phyloP scores from a whole-genome alignment of 148 eudicot genomes.

The Amaranthus cruentus region DNA sequence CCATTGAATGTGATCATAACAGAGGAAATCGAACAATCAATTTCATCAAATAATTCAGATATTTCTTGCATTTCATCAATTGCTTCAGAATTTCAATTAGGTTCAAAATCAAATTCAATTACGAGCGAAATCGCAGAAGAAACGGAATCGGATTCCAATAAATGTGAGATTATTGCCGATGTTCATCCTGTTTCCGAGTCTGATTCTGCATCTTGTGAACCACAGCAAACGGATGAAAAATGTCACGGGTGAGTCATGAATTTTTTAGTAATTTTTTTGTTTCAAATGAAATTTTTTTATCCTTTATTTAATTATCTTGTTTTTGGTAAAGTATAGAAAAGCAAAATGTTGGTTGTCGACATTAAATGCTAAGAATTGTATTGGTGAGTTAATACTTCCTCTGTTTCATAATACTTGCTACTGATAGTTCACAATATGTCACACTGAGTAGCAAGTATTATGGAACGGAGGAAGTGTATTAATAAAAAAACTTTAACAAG shows the following conservation, averaged over 20 bases:
- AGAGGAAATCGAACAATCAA: conserved; percentile 34
- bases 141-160: not conserved
- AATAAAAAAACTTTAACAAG: too few relatives aligned
- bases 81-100: not conserved
- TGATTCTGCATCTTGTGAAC: too few relatives aligned
- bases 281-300: not conserved
- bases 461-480: too few relatives aligned
- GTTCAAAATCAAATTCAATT: conserved; percentile 17
- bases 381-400: too few relatives aligned
- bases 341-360: not conserved
- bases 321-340: not conserved
- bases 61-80: conserved; percentile 45
- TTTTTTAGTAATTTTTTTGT: not conserved
- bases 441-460: too few relatives aligned
- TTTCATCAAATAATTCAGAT: conserved; percentile 32
- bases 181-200: too few relatives aligned
- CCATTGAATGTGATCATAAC: conserved; percentile 10
- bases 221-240: not conserved
- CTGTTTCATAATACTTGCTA: too few relatives aligned
- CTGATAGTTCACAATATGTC: too few relatives aligned
- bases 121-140: conserved; percentile 10
- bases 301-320: not conserved
- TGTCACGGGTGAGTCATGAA: conserved; percentile 2
- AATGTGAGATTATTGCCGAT: conserved; percentile 1
- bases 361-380: too few relatives aligned